Base-by-base conservation (phyloP, 352 stramenopile species). In the Globisporangium uncinulatum region DNA sequence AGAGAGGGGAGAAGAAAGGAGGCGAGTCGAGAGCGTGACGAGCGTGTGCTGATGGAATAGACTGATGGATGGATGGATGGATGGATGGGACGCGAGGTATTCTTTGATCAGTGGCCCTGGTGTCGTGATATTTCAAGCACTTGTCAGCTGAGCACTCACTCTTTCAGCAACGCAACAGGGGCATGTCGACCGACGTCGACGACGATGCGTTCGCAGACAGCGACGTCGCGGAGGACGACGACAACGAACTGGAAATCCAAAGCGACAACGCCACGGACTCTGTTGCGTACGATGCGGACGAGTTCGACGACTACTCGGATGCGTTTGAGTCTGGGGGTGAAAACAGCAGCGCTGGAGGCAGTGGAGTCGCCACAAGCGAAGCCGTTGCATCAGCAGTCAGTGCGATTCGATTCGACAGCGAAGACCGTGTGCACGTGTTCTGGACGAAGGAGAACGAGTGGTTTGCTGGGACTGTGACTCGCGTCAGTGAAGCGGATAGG, bases 221-320 rank as follows among this genome's bases (percentile, higher is more conserved):
- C 36, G 50, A 37, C 21, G 19, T 46, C 19, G 11, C n/a, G 0
- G 43, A 58, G 0, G 43, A 58, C 20, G 29, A 19, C 3, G 56
- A 42, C 0, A 43, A 42, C 6, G 57, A 29, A n/a, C 20, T 15
- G 34, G 34, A 39, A 13, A 39, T 39, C 34, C 34, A 13, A 39
- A 39, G 34, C 1, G 50, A 53, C 2, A 54, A 56, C 14, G 51
- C 34, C 17, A 10, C 9, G 6, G 42, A 47, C n/a, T 29, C n/a
- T 9, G 15, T 31, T 10, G 19, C 43, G 43, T 84, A 79, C 56
- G 65, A 70, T 17, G 62, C 76, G 13, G 70, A 83, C 9, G 65
- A 59, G 7, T 83, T 81, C 29, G 74, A 82, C 34, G 61, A 69
- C 5, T 87, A 87, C 59, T 82, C 74, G 34, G 70, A 80, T 45